These are phyloP conservation scores for Botryotinia convoluta DNA, from an alignment of 2,329 filamentous ascomycete species.

Conservation along the genomic window DNA sequence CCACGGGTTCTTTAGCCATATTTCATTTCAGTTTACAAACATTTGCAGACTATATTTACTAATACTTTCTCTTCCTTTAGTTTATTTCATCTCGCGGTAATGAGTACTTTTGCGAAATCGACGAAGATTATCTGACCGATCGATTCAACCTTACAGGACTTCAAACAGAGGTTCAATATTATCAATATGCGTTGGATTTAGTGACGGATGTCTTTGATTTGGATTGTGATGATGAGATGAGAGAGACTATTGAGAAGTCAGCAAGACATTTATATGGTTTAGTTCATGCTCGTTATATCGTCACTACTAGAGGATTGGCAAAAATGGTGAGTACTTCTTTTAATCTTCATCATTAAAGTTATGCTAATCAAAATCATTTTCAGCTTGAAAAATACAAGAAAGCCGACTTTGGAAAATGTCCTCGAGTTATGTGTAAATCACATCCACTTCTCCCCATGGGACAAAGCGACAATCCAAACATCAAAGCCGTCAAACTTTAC, in stretches of 20 bases:
- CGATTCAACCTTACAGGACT: conserved; percentile 97
- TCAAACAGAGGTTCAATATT: conserved; percentile 97
- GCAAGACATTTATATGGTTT: conserved; percentile 93
- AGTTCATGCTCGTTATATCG: conserved; percentile 94
- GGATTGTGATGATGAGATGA: conserved; percentile 97
- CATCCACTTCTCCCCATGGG: conserved; percentile 95
- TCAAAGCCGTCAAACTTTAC: conserved; percentile 93
- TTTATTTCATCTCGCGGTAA: conserved; percentile 98
- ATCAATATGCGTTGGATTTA: conserved; percentile 96
- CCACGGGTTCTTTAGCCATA: conserved; percentile 2
- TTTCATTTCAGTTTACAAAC: conserved; percentile 10
- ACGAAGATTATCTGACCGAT: conserved; percentile 97
- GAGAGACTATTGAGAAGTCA: conserved; percentile 96
- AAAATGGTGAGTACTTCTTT: conserved; percentile 74
- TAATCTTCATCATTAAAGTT: background rate
- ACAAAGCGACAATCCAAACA: conserved; percentile 81
- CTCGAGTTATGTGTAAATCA: conserved; percentile 89
- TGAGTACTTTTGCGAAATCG: conserved; percentile 99
- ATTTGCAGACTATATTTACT: conserved; percentile 12
- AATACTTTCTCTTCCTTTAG: conserved; percentile 48
- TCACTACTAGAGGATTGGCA: conserved; percentile 86
- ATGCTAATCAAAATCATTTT: conserved; percentile 24
- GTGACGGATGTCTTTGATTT: conserved; percentile 98
- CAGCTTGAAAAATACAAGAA: conserved; percentile 99
- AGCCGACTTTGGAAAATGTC: conserved; percentile 96